Conservation (phyloP, 2,329 filamentous ascomycete species). For the Ceratocystis alfenasii region DNA sequence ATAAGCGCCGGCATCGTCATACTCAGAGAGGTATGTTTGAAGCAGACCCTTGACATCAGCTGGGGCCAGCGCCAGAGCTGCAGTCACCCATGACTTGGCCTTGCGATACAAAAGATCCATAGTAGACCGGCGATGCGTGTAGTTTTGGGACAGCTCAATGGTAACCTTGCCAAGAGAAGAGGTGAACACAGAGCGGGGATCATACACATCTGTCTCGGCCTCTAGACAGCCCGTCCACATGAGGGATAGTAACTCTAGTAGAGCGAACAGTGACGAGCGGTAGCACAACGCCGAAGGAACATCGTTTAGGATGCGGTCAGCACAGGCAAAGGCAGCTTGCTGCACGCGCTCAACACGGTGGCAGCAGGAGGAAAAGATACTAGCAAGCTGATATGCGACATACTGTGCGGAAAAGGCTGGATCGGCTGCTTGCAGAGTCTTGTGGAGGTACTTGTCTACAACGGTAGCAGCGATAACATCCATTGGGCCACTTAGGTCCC, state of each 20-base stretch:
- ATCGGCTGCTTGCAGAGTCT: constrained; percentile 57
- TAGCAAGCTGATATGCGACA: constrained; percentile 75
- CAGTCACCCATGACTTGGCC: constrained; percentile 68
- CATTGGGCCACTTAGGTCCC: constrained; percentile 53
- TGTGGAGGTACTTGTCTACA: constrained; percentile 66
- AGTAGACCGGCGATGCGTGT: constrained; percentile 66
- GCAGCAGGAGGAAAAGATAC: constrained; percentile 78
- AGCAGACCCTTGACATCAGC: constrained; percentile 89
- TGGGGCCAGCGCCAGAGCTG: constrained; percentile 72
- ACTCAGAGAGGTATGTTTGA: constrained; percentile 92
- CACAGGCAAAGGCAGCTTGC: constrained; percentile 68
- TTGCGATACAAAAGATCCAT: constrained; percentile 64
- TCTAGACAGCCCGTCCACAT: constrained; percentile 95
- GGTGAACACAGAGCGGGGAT: constrained; percentile 68
- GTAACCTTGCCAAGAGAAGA: constrained; percentile 67
- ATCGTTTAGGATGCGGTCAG: constrained; percentile 71
- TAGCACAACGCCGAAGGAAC: constrained; percentile 87
- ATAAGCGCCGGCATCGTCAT: constrained; percentile 73
- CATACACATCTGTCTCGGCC: constrained; percentile 85
- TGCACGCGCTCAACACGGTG: constrained; percentile 89
- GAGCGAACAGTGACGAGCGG: constrained; percentile 76
- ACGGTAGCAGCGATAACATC: constrained; percentile 54
- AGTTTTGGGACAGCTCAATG: constrained; percentile 89
- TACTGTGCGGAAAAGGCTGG: constrained; percentile 81
- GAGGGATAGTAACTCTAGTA: constrained; percentile 80